Evolutionary conservation across 179 eudicot genomes (phyloP).

Genomic region (Drosera spatulata): DNA sequence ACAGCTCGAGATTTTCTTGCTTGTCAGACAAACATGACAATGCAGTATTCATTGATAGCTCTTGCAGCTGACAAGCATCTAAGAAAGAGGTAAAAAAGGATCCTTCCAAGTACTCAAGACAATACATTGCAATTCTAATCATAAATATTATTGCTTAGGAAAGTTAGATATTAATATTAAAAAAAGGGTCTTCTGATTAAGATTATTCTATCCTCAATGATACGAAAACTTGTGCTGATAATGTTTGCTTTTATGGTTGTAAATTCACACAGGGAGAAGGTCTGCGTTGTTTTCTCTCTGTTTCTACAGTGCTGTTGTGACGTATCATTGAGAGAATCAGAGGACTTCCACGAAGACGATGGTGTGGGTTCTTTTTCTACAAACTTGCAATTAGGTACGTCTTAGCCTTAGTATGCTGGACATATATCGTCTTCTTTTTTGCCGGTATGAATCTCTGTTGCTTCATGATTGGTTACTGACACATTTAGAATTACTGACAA

Average conservation of each 20-base stretch:
- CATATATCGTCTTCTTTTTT: not conserved
- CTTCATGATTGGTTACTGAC: not conserved
- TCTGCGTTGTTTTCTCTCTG: constrained; percentile 59
- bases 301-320: constrained; percentile 28
- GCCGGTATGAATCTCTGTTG: too few relatives aligned
- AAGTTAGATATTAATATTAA: not conserved
- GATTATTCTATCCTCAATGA: not conserved
- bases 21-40: constrained; percentile 19
- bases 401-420: not conserved
- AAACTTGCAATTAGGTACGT: constrained; percentile 38
- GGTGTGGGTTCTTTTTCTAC: constrained; percentile 24
- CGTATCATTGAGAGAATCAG: constrained; percentile 11
- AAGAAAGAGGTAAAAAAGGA: constrained; percentile 34
- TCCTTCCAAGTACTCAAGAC: not conserved
- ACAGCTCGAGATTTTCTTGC: constrained; percentile 18
- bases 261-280: constrained; percentile 53
- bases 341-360: constrained; percentile 11
- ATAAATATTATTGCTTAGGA: not conserved
- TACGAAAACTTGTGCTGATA: constrained; percentile 2
- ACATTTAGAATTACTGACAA: constrained; percentile 1
- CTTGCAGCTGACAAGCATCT: constrained; percentile 41
- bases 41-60: constrained; percentile 30
- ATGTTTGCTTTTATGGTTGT: constrained; percentile 1
- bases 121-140: not conserved
- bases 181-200: not conserved